A percentile compares a stretch with the other conserved stretches of the same genome.
phyloP scores from a whole-genome alignment of 2,329 filamentous ascomycete species.

The Aureobasidium sp. region DNA sequence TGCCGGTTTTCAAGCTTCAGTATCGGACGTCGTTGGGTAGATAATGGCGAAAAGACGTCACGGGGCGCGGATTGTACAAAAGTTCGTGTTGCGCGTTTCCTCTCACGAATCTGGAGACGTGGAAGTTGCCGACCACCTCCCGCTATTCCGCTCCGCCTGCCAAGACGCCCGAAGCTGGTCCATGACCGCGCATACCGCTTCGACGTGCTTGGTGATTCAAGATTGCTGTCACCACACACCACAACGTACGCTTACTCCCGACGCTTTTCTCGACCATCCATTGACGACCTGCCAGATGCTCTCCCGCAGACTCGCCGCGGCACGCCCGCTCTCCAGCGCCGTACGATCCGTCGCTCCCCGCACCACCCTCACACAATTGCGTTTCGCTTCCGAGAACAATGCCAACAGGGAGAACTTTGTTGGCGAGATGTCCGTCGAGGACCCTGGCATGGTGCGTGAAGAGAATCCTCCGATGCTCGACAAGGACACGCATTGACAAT shows the following conservation, averaged over 20 bases:
- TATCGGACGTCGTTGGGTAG: slow-evolving; percentile 19
- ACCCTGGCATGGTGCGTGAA: slow-evolving; percentile 51
- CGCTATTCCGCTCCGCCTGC: neutral
- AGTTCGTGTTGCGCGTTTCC: neutral
- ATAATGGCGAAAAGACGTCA: slow-evolving; percentile 22
- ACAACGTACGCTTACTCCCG: neutral
- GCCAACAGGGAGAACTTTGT: slow-evolving; percentile 12
- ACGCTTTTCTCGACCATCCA: neutral
- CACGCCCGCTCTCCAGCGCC: slow-evolving; percentile 32
- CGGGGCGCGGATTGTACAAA: slow-evolving; percentile 2
- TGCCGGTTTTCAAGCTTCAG: slow-evolving; percentile 26
- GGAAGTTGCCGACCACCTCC: neutral
- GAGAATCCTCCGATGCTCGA: neutral
- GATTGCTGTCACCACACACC: neutral
- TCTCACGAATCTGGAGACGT: neutral
- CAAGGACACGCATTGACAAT: slow-evolving; percentile 17
- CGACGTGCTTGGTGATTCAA: neutral
- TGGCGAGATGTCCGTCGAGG: slow-evolving; percentile 39
- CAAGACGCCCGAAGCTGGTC: neutral
- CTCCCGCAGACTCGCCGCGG: slow-evolving; percentile 35
- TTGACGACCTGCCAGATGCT: slow-evolving; percentile 28
- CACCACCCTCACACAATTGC: slow-evolving; percentile 22
- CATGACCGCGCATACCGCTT: slow-evolving; percentile 9
- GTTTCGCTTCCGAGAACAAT: slow-evolving; percentile 35
- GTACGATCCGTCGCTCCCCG: slow-evolving; percentile 25